A percentile compares a stretch with the other conserved stretches of the same genome.
These are phyloP conservation scores for Yamadazyma laniorum DNA, from an alignment of 805 yeast species.

Conservation along the genomic window DNA sequence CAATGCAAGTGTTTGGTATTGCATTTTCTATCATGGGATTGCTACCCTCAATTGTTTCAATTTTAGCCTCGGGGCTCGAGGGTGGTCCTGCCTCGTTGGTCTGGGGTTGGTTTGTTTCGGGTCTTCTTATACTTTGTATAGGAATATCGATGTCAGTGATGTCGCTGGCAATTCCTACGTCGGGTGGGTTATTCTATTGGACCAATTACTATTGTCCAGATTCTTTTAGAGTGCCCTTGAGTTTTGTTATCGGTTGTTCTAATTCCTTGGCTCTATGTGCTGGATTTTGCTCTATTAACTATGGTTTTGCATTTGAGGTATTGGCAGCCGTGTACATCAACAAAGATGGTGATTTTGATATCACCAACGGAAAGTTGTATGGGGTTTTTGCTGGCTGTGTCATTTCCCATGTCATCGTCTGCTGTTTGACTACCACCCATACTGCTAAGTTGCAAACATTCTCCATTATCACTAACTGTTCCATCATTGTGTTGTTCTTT, in stretches of 20 bases:
- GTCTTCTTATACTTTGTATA: constrained; percentile 51
- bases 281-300: constrained; percentile 65
- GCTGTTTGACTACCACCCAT: constrained; percentile 55
- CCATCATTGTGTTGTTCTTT: constrained; percentile 51
- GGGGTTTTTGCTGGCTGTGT: constrained; percentile 67
- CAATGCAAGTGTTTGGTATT: constrained; percentile 65
- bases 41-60: constrained; percentile 61
- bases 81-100: constrained; percentile 65
- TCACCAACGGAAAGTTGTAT: constrained; percentile 54
- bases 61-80: constrained; percentile 51
- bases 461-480: constrained; percentile 54
- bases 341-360: constrained; percentile 53
- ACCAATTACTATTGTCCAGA: constrained; percentile 62
- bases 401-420: constrained; percentile 48
- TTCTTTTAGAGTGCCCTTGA: constrained; percentile 47
- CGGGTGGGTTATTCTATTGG: constrained; percentile 62
- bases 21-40: constrained; percentile 74
- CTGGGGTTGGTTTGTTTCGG: constrained; percentile 73
- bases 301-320: constrained; percentile 63
- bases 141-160: constrained; percentile 65
- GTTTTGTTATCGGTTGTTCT: constrained; percentile 64
- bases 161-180: constrained; percentile 69
- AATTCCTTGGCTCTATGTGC: constrained; percentile 67
- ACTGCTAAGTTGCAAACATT: constrained; percentile 60
- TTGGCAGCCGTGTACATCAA: constrained; percentile 57